phyloP scores from a whole-genome alignment of 768 basidiomycete species.

The Xerocomellus intermedius region DNA sequence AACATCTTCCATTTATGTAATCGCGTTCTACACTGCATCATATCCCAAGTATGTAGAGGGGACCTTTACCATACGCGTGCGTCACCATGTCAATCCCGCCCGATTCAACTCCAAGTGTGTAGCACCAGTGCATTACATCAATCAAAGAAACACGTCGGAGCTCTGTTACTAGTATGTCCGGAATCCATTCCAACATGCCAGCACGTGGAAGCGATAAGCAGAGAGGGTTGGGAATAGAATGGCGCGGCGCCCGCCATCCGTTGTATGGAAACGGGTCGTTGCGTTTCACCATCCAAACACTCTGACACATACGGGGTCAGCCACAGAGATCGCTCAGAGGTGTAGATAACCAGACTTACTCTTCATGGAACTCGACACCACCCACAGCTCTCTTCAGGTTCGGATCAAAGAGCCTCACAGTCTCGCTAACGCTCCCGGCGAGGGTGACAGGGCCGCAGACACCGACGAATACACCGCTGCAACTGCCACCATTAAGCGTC shows the following conservation, averaged over 20 bases:
- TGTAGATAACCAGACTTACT: slow-evolving; percentile 28
- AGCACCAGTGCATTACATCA: too few relatives aligned
- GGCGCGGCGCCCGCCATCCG: too few relatives aligned
- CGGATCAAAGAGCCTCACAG: slow-evolving; percentile 34
- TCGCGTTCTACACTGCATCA: too few relatives aligned
- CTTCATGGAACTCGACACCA: slow-evolving; percentile 40
- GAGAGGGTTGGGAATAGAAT: too few relatives aligned
- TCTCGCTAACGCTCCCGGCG: slow-evolving; percentile 29
- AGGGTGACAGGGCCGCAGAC: slow-evolving; percentile 42
- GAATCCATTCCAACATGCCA: neutral
- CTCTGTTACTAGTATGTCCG: neutral
- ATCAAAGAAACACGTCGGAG: neutral
- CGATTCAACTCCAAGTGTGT: too few relatives aligned
- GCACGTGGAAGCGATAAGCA: neutral
- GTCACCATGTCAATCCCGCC: too few relatives aligned
- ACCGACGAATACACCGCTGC: slow-evolving; percentile 40
- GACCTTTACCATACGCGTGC: too few relatives aligned
- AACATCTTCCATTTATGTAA: too few relatives aligned
- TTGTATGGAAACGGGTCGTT: neutral
- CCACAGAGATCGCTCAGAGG: neutral
- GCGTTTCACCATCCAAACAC: slow-evolving; percentile 12
- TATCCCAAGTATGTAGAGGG: too few relatives aligned
- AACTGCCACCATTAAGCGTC: slow-evolving; percentile 37
- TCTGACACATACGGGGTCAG: slow-evolving; percentile 3
- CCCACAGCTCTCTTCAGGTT: slow-evolving; percentile 31